A percentile compares a stretch with the other conserved stretches of the same genome.
These are phyloP conservation scores for Metschnikowia lochheadii DNA, from an alignment of 805 yeast genomes.

Conservation along the genomic window DNA sequence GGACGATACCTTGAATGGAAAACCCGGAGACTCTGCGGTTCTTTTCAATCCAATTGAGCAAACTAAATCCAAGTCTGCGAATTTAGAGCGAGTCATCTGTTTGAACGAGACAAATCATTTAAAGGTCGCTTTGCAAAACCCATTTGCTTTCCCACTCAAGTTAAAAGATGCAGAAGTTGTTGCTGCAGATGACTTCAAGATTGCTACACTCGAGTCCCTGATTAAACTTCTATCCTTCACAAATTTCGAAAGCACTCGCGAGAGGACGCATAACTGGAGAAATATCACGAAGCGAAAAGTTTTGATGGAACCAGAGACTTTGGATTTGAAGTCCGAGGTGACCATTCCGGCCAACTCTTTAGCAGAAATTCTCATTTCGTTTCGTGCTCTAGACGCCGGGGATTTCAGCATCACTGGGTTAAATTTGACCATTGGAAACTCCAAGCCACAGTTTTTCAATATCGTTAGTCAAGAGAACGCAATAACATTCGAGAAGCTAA, in stretches of 20 bases:
- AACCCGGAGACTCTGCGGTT: slow-evolving; percentile 7
- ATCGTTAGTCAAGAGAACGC: slow-evolving; percentile 31
- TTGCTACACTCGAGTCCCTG: slow-evolving; percentile 21
- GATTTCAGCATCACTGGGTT: slow-evolving; percentile 48
- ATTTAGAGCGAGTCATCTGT: slow-evolving; percentile 44
- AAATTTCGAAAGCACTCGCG: slow-evolving; percentile 3
- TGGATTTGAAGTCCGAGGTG: slow-evolving; percentile 7
- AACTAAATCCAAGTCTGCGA: slow-evolving; percentile 27
- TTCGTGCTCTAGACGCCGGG: slow-evolving; percentile 51
- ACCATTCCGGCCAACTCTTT: slow-evolving; percentile 26
- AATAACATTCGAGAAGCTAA: slow-evolving; percentile 9
- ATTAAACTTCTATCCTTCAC: not conserved
- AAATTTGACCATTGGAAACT: slow-evolving; percentile 46
- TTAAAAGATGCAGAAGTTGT: slow-evolving; percentile 46
- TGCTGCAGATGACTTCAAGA: slow-evolving; percentile 24
- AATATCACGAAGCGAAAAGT: not conserved
- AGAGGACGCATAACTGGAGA: slow-evolving; percentile 2
- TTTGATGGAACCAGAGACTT: not conserved
- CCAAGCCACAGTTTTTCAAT: slow-evolving; percentile 43
- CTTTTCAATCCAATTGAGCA: slow-evolving; percentile 51
- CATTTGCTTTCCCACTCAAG: slow-evolving; percentile 70
- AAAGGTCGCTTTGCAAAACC: slow-evolving; percentile 63
- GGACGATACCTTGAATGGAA: not conserved
- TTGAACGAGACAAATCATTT: slow-evolving; percentile 56
- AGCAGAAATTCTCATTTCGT: slow-evolving; percentile 39